These are phyloP conservation scores for Pochonia chlamydosporia DNA, from an alignment of 2,329 filamentous ascomycete genomes.

Conservation along the genomic window DNA sequence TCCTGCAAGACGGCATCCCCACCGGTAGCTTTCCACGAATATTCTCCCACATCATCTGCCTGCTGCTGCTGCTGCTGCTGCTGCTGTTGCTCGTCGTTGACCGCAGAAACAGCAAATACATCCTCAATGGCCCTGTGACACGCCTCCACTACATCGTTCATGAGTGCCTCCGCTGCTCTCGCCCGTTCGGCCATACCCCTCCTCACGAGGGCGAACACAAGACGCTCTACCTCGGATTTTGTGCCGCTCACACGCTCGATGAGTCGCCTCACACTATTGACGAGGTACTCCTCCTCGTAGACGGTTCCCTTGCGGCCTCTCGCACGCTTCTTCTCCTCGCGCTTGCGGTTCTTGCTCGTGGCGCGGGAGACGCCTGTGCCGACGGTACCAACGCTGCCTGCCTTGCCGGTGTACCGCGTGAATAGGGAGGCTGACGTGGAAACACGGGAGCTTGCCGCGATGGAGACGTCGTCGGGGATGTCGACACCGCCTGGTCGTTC, in stretches of 20 bases:
- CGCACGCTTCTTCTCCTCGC: constrained; percentile 93
- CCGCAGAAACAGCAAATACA: constrained; percentile 48
- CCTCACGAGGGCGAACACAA: constrained; percentile 72
- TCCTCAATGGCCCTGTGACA: constrained; percentile 63
- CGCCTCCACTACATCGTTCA: constrained; percentile 66
- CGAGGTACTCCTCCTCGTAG: constrained; percentile 95
- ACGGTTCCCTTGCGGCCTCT: constrained; percentile 93
- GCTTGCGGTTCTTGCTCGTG: constrained; percentile 79
- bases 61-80: constrained; percentile 15
- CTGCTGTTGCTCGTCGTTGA: constrained; percentile 11
- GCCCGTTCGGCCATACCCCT: constrained; percentile 86
- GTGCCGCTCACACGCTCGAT: constrained; percentile 74
- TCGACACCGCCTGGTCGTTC: constrained; percentile 60
- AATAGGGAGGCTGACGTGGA: constrained; percentile 85
- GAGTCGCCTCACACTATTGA: constrained; percentile 78
- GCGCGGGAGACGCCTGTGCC: constrained; percentile 70
- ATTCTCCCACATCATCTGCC: constrained; percentile 10
- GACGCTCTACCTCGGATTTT: constrained; percentile 63
- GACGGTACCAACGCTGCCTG: constrained; percentile 56
- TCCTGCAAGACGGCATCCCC: constrained; percentile 48
- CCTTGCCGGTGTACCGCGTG: constrained; percentile 80
- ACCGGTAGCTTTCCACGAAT: constrained; percentile 33
- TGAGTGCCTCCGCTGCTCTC: constrained; percentile 65
- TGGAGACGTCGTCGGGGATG: constrained; percentile 84
- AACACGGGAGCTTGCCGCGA: constrained; percentile 75